These are phyloP conservation scores for Phytopythium aichiense DNA, from an alignment of 352 stramenopile genomes.

Conservation along the genomic window DNA sequence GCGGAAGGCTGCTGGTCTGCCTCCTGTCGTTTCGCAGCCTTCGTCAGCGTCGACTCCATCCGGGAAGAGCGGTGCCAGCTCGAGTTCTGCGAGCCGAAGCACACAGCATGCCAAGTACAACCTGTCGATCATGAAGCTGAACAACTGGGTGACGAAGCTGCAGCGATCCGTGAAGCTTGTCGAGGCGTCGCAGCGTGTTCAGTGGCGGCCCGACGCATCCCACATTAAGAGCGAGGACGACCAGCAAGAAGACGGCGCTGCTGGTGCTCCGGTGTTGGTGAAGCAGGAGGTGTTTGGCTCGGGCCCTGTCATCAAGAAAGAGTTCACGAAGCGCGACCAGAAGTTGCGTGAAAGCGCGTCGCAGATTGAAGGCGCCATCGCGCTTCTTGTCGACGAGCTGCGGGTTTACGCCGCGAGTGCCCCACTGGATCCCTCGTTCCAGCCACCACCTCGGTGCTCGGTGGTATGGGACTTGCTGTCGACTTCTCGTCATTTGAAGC, in stretches of 20 bases:
- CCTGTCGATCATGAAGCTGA: conserved; percentile 71
- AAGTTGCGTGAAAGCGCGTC: conserved; percentile 53
- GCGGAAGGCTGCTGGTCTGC: conserved; percentile 33
- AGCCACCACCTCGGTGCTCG: conserved; percentile 44
- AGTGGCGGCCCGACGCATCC: conserved; percentile 35
- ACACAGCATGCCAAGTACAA: conserved; percentile 74
- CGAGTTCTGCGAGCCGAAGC: conserved; percentile 44
- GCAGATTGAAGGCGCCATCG: conserved; percentile 51
- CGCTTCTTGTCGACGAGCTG: conserved; percentile 65
- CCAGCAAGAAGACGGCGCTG: conserved; percentile 18
- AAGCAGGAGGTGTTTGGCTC: conserved; percentile 52
- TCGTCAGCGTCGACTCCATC: background rate
- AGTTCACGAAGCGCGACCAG: conserved; percentile 73
- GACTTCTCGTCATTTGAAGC: conserved; percentile 65
- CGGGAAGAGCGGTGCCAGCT: conserved; percentile 5
- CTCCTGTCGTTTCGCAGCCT: conserved; percentile 6
- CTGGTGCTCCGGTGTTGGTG: conserved; percentile 17
- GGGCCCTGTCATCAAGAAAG: conserved; percentile 64
- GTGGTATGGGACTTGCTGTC: conserved; percentile 66
- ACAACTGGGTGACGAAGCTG: conserved; percentile 65
- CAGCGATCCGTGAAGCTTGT: conserved; percentile 75
- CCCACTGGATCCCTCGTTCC: conserved; percentile 41
- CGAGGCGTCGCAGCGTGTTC: conserved; percentile 67
- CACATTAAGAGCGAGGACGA: conserved; percentile 20
- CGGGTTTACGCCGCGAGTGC: conserved; percentile 55